Percentiles rank a stretch among this genome's conserved stretches.
These are phyloP conservation scores for Nitzschia palea DNA, from an alignment of 108 stramenopile genomes.

Conservation along the genomic window DNA sequence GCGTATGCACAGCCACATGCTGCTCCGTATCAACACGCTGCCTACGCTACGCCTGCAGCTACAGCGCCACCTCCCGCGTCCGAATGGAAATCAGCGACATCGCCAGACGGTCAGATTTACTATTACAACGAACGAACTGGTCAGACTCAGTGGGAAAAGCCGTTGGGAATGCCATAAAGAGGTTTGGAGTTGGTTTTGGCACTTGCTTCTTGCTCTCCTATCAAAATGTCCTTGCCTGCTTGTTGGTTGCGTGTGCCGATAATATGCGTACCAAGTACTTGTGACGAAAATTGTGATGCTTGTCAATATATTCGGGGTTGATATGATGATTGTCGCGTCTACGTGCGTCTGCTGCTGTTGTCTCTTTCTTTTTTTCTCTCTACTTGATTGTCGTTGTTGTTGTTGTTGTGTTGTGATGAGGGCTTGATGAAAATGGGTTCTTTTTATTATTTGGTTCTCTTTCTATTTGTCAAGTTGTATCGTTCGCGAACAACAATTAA, in stretches of 20 bases:
- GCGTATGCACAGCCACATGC: constrained; percentile 43
- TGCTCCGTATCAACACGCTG: constrained; percentile 39
- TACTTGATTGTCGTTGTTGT: neutral
- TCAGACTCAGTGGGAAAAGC: constrained; percentile 89
- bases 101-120: constrained; percentile 83
- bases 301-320: no score
- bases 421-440: neutral
- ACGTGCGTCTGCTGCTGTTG: no score
- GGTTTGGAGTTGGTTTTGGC: constrained; percentile 7
- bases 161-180: constrained; percentile 73
- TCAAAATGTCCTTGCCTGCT: neutral
- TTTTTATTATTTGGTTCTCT: no score
- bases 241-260: neutral
- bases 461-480: constrained; percentile 3
- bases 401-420: constrained; percentile 1
- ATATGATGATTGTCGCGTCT: no score
- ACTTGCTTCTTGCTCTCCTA: neutral
- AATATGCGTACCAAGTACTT: neutral
- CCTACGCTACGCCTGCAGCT: constrained; percentile 4
- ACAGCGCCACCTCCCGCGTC: constrained; percentile 33
- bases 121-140: constrained; percentile 88
- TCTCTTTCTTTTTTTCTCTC: neutral
- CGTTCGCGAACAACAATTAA: constrained; percentile 13
- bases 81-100: constrained; percentile 58
- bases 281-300: neutral